A percentile compares a stretch with the other conserved stretches of the same genome.
phyloP scores from a whole-genome alignment of 306 rosid genomes.

The Acacia confusa region DNA sequence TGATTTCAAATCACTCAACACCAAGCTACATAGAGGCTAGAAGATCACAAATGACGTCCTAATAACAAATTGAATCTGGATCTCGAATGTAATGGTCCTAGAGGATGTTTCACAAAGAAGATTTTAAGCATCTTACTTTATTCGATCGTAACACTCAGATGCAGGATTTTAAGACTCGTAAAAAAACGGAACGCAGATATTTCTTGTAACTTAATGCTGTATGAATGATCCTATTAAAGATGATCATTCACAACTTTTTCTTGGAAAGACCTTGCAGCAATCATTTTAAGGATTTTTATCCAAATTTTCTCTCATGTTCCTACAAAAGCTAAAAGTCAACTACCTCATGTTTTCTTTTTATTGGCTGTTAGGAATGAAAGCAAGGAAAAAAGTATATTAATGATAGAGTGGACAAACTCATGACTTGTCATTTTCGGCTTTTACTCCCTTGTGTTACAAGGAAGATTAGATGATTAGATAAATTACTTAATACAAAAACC shows the following conservation, averaged over 20 bases:
- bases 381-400: conserved; percentile 21
- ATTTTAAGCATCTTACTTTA: not conserved
- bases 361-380: conserved; percentile 5
- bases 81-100: conserved; percentile 15
- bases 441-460: conserved; percentile 18
- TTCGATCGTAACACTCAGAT: not conserved
- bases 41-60: not conserved
- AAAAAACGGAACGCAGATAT: not conserved
- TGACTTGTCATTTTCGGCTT: not conserved
- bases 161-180: not conserved
- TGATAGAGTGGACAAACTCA: not conserved
- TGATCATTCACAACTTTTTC: not conserved
- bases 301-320: not conserved
- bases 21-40: not conserved
- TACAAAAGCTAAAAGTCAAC: not conserved
- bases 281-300: not conserved
- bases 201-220: not conserved
- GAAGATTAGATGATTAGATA: not conserved
- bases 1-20: too few relatives aligned
- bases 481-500: not conserved
- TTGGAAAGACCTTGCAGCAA: not conserved
- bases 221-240: not conserved
- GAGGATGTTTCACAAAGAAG: not conserved
- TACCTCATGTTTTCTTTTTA: not conserved
- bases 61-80: conserved; percentile 14